phyloP scores from a whole-genome alignment of 768 basidiomycete species.

The Daedalea quercina region DNA sequence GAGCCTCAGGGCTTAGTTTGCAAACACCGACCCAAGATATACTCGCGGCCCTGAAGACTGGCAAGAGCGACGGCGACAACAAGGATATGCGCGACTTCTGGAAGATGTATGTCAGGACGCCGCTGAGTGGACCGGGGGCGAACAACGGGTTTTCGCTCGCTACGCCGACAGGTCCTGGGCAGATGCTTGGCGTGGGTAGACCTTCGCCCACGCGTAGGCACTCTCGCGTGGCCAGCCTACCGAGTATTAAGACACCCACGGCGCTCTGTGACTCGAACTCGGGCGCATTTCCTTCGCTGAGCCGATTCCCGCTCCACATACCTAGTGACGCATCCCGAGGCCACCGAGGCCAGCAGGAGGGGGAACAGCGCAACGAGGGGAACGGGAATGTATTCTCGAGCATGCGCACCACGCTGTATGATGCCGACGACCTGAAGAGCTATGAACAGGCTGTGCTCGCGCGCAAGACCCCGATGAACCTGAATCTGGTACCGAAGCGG shows the following conservation, averaged over 20 bases:
- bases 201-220: slow-evolving; percentile 31
- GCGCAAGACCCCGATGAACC: slow-evolving; percentile 49
- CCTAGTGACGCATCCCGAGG: slow-evolving; percentile 6
- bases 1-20: slow-evolving; percentile 27
- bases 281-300: slow-evolving; percentile 3
- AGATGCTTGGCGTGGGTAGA: slow-evolving; percentile 12
- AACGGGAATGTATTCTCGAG: slow-evolving; percentile 17
- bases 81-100: slow-evolving; percentile 62
- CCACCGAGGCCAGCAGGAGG: slow-evolving; percentile 6
- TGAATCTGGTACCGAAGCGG: slow-evolving; percentile 46
- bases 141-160: slow-evolving; percentile 1
- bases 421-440: slow-evolving; percentile 56
- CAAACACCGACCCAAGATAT: slow-evolving; percentile 25
- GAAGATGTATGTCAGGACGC: slow-evolving; percentile 70
- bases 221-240: slow-evolving; percentile 58
- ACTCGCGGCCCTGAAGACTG: slow-evolving; percentile 19
- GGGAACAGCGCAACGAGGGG: slow-evolving; percentile 10
- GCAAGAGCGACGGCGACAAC: slow-evolving; percentile 17
- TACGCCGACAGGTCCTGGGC: slow-evolving; percentile 14
- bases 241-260: slow-evolving; percentile 61
- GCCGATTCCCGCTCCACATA: neutral
- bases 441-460: slow-evolving; percentile 77
- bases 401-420: slow-evolving; percentile 26
- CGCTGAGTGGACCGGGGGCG: slow-evolving; percentile 31
- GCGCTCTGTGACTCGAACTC: slow-evolving; percentile 18